Conservation (phyloP, 1,284 basidiomycete species). For the Boletus semigastroideus region DNA sequence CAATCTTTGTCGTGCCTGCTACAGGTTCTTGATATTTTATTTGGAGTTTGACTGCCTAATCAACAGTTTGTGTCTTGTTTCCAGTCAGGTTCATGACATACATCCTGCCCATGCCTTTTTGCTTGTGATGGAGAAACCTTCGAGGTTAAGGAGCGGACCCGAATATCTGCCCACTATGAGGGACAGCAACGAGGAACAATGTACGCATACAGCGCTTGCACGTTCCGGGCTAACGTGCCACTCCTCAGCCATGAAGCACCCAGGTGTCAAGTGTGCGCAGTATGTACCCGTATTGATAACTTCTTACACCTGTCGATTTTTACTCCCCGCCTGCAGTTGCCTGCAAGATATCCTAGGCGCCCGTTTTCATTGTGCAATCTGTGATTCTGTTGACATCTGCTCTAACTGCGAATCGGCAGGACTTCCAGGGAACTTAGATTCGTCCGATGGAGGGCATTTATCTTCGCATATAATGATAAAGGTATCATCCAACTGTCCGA, state of each 20-base stretch:
- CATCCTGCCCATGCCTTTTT: conserved; percentile 88
- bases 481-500: conserved; percentile 41
- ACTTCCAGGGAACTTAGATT: conserved; percentile 75
- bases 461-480: conserved; percentile 92
- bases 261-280: conserved; percentile 75
- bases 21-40: conserved; percentile 48
- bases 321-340: conserved; percentile 54
- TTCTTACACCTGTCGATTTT: not conserved
- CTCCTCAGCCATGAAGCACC: conserved; percentile 64
- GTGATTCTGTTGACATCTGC: conserved; percentile 79
- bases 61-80: not conserved
- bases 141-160: conserved; percentile 41
- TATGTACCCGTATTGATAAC: conserved; percentile 41
- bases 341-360: conserved; percentile 86
- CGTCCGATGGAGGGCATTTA: conserved; percentile 70
- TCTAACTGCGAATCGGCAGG: conserved; percentile 87
- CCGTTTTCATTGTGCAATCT: conserved; percentile 89
- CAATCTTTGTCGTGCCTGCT: conserved; percentile 79
- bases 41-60: conserved; percentile 2
- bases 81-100: conserved; percentile 80
- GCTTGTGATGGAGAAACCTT: conserved; percentile 64
- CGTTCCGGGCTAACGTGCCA: conserved; percentile 12
- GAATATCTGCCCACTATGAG: conserved; percentile 36
- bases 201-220: conserved; percentile 40
- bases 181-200: conserved; percentile 56